Base-by-base conservation (phyloP, 805 yeast species). In the Lachancea kluyveri region DNA sequence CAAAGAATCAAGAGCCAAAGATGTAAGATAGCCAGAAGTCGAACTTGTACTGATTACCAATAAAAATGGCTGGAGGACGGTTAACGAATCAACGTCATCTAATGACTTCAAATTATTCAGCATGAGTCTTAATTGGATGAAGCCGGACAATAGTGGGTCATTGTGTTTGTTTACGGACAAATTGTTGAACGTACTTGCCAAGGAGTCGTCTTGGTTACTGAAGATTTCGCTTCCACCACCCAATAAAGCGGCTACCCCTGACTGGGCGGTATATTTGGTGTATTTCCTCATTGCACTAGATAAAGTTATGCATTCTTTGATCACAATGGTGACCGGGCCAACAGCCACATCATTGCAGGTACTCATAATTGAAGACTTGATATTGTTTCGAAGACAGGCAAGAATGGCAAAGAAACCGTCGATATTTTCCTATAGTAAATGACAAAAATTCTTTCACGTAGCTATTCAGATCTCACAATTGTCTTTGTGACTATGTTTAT, bases 281-380 rank as follows among this genome's bases (percentile, higher is more conserved):
- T 83, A 70, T 52, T 86, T 87, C 34, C 96, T 69, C 94, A 92
- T 86, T 14, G 92, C 87, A 12, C 94, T 79, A 12, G 90, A 75
- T 31, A 92, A 72, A 36, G 79, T 70, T 50, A 85, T 81, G 56
- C 96, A 86, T 62, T 92, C 97, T 52, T 83, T 82, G 39, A 86
- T 77, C 43, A 86, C 81, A 45, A 90, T 74, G 2, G 94, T 81
- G 35, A 80, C 70, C 9, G 94, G 83, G 56, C 84, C 88, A 31
- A 83, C 68, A 6, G 90, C 62, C 26, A 41, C 41, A 26, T 30
- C 32, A 22, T 30, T 22, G 12, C 14, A 21, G 8, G 14, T 11
- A 8, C 32, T 17, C 39, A 36, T 36, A 5, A 11, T n/a, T n/a
- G n/a, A 26, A 4, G 9, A n/a, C n/a, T n/a, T n/a, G n/a, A n/a